Percentiles rank a stretch among this genome's conserved stretches.
Conservation (phyloP, 768 basidiomycete species). For the Suillus subluteus region DNA sequence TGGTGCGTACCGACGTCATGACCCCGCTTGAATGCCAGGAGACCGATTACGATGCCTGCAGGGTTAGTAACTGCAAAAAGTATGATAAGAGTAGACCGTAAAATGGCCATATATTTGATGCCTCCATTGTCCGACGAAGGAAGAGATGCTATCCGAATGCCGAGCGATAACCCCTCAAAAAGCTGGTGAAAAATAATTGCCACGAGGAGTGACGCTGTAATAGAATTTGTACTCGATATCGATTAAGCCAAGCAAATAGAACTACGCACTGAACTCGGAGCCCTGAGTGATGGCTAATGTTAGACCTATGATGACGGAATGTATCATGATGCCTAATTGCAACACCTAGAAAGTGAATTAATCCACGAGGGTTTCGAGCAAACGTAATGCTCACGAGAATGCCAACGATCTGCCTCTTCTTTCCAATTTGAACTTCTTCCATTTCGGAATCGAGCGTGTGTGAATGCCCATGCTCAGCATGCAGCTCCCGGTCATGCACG, state of each 20-base stretch:
- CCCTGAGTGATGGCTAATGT: slow-evolving; percentile 74
- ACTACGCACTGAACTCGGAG: slow-evolving; percentile 66
- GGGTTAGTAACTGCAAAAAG: slow-evolving; percentile 72
- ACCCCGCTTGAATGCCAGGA: slow-evolving; percentile 46
- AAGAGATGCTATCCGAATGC: slow-evolving; percentile 75
- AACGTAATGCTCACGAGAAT: slow-evolving; percentile 53
- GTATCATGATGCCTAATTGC: slow-evolving; percentile 85
- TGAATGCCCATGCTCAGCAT: slow-evolving; percentile 14
- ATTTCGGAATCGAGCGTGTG: slow-evolving; percentile 18
- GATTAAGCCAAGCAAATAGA: not conserved
- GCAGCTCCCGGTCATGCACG: slow-evolving; percentile 4
- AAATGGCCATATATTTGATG: slow-evolving; percentile 30
- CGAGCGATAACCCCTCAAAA: slow-evolving; percentile 86
- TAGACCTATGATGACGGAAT: slow-evolving; percentile 79
- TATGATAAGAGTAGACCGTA: slow-evolving; percentile 58
- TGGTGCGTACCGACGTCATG: slow-evolving; percentile 31
- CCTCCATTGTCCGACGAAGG: slow-evolving; percentile 41
- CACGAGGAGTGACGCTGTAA: slow-evolving; percentile 66
- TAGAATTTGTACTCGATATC: not conserved
- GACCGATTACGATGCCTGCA: slow-evolving; percentile 63
- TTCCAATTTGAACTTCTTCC: slow-evolving; percentile 43
- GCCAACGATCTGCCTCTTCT: slow-evolving; percentile 69
- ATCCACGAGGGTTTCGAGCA: not conserved
- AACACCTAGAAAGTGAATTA: slow-evolving; percentile 54
- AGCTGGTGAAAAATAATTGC: slow-evolving; percentile 80